Conservation (phyloP, 805 yeast genomes). For the Sugiyamaella valdiviana region DNA sequence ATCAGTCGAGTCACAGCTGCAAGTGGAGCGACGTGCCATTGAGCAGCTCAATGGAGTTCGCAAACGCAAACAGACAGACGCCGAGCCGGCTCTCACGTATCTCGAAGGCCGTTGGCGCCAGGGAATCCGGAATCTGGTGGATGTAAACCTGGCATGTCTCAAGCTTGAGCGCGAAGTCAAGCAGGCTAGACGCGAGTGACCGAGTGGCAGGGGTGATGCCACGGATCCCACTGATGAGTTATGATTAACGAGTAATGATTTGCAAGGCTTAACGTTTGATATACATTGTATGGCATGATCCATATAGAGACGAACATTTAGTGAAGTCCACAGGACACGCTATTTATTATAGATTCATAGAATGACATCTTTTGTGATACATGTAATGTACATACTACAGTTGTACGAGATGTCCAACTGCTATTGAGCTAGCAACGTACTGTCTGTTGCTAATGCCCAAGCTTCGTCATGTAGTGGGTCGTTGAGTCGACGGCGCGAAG, state of each 20-base stretch:
- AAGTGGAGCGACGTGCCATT: constrained; percentile 8
- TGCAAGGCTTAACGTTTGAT: neutral
- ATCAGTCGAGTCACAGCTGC: constrained; percentile 19
- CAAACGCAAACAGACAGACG: constrained; percentile 16
- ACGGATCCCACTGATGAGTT: no score
- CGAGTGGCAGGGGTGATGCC: no score
- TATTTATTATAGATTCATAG: no score
- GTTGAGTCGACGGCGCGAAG: constrained; percentile 30
- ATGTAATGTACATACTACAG: neutral
- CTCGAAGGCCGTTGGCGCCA: constrained; percentile 22
- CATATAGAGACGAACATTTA: no score
- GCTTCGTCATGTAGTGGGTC: constrained; percentile 16
- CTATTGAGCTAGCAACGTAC: neutral
- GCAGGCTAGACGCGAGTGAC: no score
- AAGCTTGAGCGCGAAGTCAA: constrained; percentile 10
- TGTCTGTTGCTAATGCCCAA: neutral
- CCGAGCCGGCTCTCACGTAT: constrained; percentile 18
- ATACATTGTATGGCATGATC: neutral
- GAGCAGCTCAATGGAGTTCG: constrained; percentile 19
- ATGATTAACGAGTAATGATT: neutral
- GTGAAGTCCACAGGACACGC: no score
- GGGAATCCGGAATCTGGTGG: constrained; percentile 16
- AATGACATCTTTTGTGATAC: neutral
- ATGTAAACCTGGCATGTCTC: constrained; percentile 20
- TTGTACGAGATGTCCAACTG: neutral